Percentiles rank a stretch among this genome's conserved stretches.
phyloP scores from a whole-genome alignment of 805 yeast species.

The Nakazawaea ambrosiae region DNA sequence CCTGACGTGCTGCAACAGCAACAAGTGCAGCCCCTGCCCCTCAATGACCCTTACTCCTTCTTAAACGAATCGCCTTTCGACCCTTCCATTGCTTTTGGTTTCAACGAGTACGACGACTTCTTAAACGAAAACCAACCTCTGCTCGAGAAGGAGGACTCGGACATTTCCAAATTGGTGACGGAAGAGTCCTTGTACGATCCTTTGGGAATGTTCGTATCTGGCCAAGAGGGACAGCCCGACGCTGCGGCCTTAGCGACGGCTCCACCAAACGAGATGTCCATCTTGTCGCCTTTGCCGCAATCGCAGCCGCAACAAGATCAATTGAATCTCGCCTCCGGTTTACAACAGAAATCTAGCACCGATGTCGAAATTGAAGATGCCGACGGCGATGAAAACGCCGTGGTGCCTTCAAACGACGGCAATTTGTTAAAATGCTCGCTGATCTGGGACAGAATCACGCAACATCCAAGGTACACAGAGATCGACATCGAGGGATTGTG shows the following conservation, averaged over 20 bases:
- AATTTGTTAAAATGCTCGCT: constrained; percentile 73
- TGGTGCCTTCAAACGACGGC: constrained; percentile 65
- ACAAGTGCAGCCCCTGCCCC: background rate
- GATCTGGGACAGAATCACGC: constrained; percentile 91
- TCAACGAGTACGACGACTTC: constrained; percentile 9
- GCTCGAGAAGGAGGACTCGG: constrained; percentile 12
- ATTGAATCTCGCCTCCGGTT: background rate
- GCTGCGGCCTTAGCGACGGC: background rate
- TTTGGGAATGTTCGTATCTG: constrained; percentile 21
- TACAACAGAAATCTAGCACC: background rate
- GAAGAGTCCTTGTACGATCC: constrained; percentile 57
- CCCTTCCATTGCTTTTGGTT: constrained; percentile 41
- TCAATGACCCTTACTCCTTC: constrained; percentile 37
- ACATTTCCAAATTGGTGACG: constrained; percentile 29
- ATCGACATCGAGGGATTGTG: constrained; percentile 94
- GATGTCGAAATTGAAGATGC: background rate
- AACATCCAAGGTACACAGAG: constrained; percentile 91
- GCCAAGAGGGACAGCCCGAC: background rate
- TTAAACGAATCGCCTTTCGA: constrained; percentile 44
- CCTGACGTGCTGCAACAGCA: background rate
- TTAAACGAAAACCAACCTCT: constrained; percentile 3
- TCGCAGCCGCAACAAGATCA: too few relatives aligned
- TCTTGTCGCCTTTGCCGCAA: constrained; percentile 1
- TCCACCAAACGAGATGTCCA: background rate
- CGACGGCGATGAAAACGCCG: constrained; percentile 28